A percentile compares a stretch with the other conserved stretches of the same genome.
Evolutionary conservation across 1,139 yeast genomes (phyloP).

Genomic region (Hansenula lynferdii): DNA sequence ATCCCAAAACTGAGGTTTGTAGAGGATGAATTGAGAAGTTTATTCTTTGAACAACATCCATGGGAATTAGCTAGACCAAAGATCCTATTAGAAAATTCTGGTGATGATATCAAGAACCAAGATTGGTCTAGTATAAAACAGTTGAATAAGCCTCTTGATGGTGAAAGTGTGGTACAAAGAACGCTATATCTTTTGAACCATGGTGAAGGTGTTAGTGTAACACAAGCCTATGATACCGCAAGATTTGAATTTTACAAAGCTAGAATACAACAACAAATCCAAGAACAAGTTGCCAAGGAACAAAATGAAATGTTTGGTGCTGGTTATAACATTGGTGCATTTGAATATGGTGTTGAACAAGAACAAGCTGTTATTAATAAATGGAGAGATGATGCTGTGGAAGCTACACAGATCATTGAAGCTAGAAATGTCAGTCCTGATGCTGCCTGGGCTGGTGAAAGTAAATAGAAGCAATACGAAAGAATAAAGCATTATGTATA

Average conservation of each 20-base stretch:
- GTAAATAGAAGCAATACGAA: too few relatives aligned
- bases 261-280: conserved; percentile 81
- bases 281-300: conserved; percentile 70
- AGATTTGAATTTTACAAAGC: conserved; percentile 83
- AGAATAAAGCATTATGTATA: too few relatives aligned
- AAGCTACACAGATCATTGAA: conserved; percentile 43
- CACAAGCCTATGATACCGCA: conserved; percentile 79
- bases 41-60: conserved; percentile 91
- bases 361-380: conserved; percentile 69
- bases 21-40: conserved; percentile 78
- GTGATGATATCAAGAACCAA: conserved; percentile 43
- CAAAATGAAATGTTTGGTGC: conserved; percentile 87
- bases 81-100: conserved; percentile 69
- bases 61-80: conserved; percentile 98
- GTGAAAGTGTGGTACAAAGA: conserved; percentile 93
- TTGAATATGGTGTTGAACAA: conserved; percentile 62
- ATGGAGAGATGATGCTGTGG: conserved; percentile 72
- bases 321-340: conserved; percentile 52
- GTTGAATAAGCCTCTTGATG: conserved; percentile 70
- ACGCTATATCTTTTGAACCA: conserved; percentile 61
- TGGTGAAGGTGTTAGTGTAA: conserved; percentile 31
- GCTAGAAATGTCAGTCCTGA: conserved; percentile 38
- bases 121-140: conserved; percentile 85
- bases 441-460: conserved; percentile 26
- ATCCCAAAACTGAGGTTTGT: conserved; percentile 53